Base-by-base conservation (phyloP, 495 filamentous ascomycete genomes). In the Aspergillus campestris region DNA sequence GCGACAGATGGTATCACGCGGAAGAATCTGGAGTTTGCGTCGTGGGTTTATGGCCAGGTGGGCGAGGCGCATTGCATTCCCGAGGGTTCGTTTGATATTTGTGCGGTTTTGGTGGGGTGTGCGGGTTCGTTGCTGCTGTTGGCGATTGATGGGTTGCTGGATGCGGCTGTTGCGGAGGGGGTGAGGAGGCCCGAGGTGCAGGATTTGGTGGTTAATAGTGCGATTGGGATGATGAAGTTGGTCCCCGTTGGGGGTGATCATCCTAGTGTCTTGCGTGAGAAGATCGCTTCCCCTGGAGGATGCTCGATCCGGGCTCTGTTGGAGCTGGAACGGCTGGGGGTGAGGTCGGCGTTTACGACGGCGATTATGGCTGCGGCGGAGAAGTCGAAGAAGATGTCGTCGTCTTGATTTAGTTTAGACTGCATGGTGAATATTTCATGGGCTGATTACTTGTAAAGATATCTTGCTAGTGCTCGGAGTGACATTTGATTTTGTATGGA, bases 131-230 rank as follows among this genome's bases (percentile, higher is more conserved):
- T 60, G 33, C 46, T 57, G 31, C 41, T 55, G 3, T 48, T 55
- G 12, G 46, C 55, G 41, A 34, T 60, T 36, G 57, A 60, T 45
- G 34, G 45, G 7, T 15, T 60, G n/a, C 36, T 57, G 18, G 55
- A 57, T 44, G 57, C 55, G 10, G 50, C 54, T 8, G 51, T 60
- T 1, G 44, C 57, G 0, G 45, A 57, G 15, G 57, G 57, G 6
- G 27, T 60, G 9, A 51, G 47, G 40, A 29, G 56, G 18, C 38
- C 32, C 3, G 56, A 59, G 29, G 56, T 54, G 5, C 43, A 53
- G 18, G 51, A 51, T 7, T 75, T 79, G 71, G 52, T 53, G 18
- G 55, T n/a, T n/a, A n/a, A n/a, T n/a, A n/a, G n/a, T n/a, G n/a
- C n/a, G n/a, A n/a, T n/a, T n/a, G 53, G 39, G 7, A 48, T 45